phyloP scores from a whole-genome alignment of 1,284 basidiomycete genomes.

The Sphagnurus paluster region DNA sequence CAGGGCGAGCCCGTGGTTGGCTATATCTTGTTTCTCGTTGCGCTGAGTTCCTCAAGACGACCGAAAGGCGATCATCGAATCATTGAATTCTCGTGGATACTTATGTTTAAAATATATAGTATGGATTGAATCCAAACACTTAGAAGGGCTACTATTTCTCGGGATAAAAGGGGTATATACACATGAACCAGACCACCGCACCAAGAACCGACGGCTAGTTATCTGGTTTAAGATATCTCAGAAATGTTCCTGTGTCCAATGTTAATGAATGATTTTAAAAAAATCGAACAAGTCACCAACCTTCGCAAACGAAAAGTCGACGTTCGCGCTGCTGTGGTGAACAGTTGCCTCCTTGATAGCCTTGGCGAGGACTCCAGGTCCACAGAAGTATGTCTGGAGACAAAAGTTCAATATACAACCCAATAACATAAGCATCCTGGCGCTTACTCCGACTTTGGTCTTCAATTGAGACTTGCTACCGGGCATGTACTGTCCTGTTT shows the following conservation, averaged over 20 bases:
- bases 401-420: constrained; percentile 9
- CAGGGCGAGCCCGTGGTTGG: too few relatives aligned
- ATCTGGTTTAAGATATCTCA: too few relatives aligned
- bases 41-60: too few relatives aligned
- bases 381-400: constrained; percentile 80
- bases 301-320: constrained; percentile 84
- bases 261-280: constrained; percentile 7
- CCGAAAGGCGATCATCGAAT: too few relatives aligned
- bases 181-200: constrained; percentile 1
- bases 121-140: too few relatives aligned
- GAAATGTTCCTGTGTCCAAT: constrained; percentile 57
- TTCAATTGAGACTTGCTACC: constrained; percentile 75
- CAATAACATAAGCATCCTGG: not conserved
- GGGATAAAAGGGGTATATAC: constrained; percentile 8
- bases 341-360: constrained; percentile 70
- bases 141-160: too few relatives aligned
- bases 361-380: constrained; percentile 71
- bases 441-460: constrained; percentile 77
- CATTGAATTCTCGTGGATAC: too few relatives aligned
- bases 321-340: constrained; percentile 49
- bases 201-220: not conserved
- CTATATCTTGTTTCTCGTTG: too few relatives aligned
- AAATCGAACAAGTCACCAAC: constrained; percentile 27
- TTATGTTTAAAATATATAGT: too few relatives aligned
- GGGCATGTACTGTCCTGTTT: constrained; percentile 76